phyloP scores from a whole-genome alignment of 345 rosid species.

The Ceriops zippeliana region DNA sequence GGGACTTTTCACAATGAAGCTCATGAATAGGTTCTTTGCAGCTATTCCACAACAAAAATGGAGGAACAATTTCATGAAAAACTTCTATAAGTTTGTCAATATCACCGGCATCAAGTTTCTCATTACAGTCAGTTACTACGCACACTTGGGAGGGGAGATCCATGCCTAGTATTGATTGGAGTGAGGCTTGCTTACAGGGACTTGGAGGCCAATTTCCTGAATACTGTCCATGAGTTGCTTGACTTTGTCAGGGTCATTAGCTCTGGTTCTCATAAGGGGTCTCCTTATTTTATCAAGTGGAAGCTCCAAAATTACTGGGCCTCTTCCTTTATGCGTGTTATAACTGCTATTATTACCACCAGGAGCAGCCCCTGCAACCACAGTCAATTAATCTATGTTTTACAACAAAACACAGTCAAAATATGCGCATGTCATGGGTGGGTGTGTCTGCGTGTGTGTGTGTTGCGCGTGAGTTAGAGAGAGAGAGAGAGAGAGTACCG shows the following conservation, averaged over 20 bases:
- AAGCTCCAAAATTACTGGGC: constrained; percentile 68
- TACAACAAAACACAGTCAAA: not conserved
- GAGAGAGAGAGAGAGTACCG: constrained; percentile 32
- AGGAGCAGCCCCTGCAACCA: constrained; percentile 30
- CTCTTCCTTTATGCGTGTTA: constrained; percentile 26
- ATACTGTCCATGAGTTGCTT: constrained; percentile 85
- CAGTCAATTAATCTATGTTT: not conserved
- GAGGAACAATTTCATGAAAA: no score
- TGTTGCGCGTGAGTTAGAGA: not conserved
- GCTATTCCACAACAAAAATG: no score
- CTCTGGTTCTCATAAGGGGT: constrained; percentile 79
- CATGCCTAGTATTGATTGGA: not conserved
- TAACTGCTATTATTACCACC: constrained; percentile 8
- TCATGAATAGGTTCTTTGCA: no score
- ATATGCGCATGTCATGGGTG: no score
- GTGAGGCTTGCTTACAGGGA: constrained; percentile 45
- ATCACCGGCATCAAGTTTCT: no score
- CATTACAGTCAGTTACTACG: not conserved
- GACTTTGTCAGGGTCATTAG: constrained; percentile 78
- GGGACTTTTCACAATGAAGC: no score
- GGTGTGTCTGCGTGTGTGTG: no score
- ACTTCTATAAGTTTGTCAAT: no score
- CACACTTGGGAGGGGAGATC: not conserved
- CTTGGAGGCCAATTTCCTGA: constrained; percentile 76
- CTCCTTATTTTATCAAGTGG: constrained; percentile 75